Conservation (phyloP, 140 eudicot genomes). For the Senecio squalidus region DNA sequence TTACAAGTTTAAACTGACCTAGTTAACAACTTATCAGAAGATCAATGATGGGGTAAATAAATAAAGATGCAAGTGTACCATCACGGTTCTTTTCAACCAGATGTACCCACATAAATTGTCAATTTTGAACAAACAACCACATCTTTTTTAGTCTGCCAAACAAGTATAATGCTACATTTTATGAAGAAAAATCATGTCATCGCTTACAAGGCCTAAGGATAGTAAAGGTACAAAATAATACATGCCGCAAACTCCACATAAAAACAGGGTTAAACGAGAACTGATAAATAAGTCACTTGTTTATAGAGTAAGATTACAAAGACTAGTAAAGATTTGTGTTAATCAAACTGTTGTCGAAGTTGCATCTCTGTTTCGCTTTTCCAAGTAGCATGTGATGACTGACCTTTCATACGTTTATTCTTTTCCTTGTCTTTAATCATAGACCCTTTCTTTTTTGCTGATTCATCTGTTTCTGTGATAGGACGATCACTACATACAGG, state of each 20-base stretch:
- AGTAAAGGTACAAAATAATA: too few relatives aligned
- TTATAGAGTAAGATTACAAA: conserved; percentile 7
- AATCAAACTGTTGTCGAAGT: conserved; percentile 94
- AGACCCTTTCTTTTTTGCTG: conserved; percentile 57
- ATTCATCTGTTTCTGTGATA: conserved; percentile 41
- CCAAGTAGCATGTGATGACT: conserved; percentile 97
- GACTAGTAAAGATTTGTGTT: conserved; percentile 13
- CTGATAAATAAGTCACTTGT: not conserved
- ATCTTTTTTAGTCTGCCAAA: not conserved
- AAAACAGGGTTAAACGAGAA: too few relatives aligned
- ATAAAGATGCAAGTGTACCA: too few relatives aligned
- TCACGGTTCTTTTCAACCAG: too few relatives aligned
- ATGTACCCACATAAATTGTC: too few relatives aligned
- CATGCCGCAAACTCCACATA: conserved; percentile 1
- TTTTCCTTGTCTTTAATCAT: conserved; percentile 86
- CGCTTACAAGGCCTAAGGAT: too few relatives aligned
- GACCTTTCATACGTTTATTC: conserved; percentile 93
- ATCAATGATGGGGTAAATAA: too few relatives aligned
- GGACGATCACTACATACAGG: conserved; percentile 77
- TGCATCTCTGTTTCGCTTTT: conserved; percentile 99
- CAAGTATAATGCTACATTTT: not conserved
- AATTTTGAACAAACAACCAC: too few relatives aligned
- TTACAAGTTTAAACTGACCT: too few relatives aligned
- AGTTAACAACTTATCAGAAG: too few relatives aligned
- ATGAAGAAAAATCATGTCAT: not conserved